Evolutionary conservation across 495 filamentous ascomycete genomes (phyloP), one percentile per base, ranked within the genome.

Genomic region (Daldinia decipiens): DNA sequence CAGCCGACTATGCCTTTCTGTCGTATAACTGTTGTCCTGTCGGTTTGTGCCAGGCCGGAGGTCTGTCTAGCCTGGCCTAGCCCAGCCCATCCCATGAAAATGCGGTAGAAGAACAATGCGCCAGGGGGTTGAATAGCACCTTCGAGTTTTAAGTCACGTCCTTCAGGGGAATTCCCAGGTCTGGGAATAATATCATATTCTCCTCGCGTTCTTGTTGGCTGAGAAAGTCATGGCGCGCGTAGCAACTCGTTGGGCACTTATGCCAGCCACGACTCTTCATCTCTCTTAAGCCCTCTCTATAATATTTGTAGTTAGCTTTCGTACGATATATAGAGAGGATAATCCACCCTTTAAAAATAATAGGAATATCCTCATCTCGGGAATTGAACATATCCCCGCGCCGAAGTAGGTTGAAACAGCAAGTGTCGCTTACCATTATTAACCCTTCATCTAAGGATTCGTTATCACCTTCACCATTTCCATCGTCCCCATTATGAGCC

Each of bases 191-290:
- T 54, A 26, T 24, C 27, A 64, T 53, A 26, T 9, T 29, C 7
- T 72, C 21, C 24, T 21, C 26, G 21, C 19, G 8, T 57, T 38
- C 21, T 31, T 9, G 24, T 21, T 45, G 13, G 31, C 29, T 8
- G 21, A 24, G 36, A 38, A 26, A 38, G 47, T 15, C 6, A 19
- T 26, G 34, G 5, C 19, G 34, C 15, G 29, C 36, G 50, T 31
- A 51, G 15, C 26, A 24, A 36, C 26, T 17, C 17, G 4, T 0
- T 27, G 13, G 34, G 34, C 13, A 45, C 9, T 69, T 77, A 85
- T 19, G 83, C 82, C 29, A 85, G 77, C 83, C 83, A 85, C 19
- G 80, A 79, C 71, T 85, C 82, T 51, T 85, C 83, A 50, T 83
- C 79, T 53, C 83, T 76, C 65, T 82, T 84, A n/a, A 79, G 74